Base-by-base conservation (phyloP, 495 filamentous ascomycete species). In the Hypoxylon subgilvum region DNA sequence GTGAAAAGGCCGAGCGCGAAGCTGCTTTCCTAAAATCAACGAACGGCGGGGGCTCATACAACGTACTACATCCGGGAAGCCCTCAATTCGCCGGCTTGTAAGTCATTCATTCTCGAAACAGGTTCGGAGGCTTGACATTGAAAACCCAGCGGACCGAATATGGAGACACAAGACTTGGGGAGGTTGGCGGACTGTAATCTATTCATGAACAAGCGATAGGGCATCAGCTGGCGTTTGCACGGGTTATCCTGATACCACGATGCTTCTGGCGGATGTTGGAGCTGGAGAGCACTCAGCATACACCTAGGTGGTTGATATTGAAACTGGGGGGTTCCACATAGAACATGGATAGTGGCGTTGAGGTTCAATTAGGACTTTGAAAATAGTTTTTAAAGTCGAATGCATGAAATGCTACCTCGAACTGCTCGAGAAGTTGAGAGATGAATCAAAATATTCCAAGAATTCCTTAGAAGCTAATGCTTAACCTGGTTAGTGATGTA, bases 1-100 rank as follows among this genome's bases (percentile, higher is more conserved):
- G 71, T 4, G 76, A 82, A 69, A 78, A 81, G 76, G 76, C 72
- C 2, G 76, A 79, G 42, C 67, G 75, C 25, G 76, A 79, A 51
- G 65, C 65, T 1, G 65, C 67, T 0, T 58, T 61, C 27, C 10
- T 70, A 2, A 56, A 67, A 23, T 52, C 52, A 17, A 50, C 64
- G 1, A 63, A 41, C 19, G 31, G 27, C 1, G 44, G 63, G n/a
- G n/a, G n/a, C 18, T 61, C 64, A 6, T 70, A 70, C 42, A 70
- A 70, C 23, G 65, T 70, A 10, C 38, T 70, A 12, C 67, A 70
- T 14, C 67, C 67, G 2, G 49, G 57, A 18, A 67, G 64, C 17
- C 67, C 67, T 8, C 66, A 67, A 41, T 70, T 70, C 36, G 67
- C 65, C 22, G 67, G 67, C 19, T 45, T 70, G 52, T 70, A 60